phyloP scores from a whole-genome alignment of 2,329 filamentous ascomycete species.

The Fusarium nematophilum region DNA sequence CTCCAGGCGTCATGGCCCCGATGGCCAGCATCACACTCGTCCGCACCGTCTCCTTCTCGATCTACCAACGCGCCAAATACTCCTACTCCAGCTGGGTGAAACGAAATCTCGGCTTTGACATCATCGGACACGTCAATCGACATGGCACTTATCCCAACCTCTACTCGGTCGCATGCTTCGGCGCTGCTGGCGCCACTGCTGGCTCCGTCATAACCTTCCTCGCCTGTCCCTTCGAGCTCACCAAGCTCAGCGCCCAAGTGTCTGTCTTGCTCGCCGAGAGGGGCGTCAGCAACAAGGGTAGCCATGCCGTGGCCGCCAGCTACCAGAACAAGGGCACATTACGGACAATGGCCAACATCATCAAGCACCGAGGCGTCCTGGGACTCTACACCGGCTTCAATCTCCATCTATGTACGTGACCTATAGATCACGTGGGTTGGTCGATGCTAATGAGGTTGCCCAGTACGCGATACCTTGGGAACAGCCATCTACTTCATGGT shows the following conservation, averaged over 20 bases:
- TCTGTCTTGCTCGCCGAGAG: constrained; percentile 77
- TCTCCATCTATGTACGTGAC: constrained; percentile 76
- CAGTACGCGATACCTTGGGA: constrained; percentile 84
- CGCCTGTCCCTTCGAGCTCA: constrained; percentile 89
- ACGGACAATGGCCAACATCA: constrained; percentile 79
- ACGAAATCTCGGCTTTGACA: constrained; percentile 73
- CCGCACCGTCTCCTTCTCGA: constrained; percentile 81
- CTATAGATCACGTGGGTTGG: not conserved
- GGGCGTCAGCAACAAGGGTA: constrained; percentile 53
- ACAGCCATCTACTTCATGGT: constrained; percentile 90
- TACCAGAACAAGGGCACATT: constrained; percentile 84
- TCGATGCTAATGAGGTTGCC: constrained; percentile 10
- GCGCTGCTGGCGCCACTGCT: constrained; percentile 80
- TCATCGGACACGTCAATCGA: constrained; percentile 77
- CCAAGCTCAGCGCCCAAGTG: constrained; percentile 89
- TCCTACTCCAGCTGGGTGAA: constrained; percentile 77
- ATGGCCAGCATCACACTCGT: constrained; percentile 82
- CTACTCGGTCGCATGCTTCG: constrained; percentile 81
- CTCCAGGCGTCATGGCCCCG: constrained; percentile 78
- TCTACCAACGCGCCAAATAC: constrained; percentile 83
- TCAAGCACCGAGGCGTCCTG: constrained; percentile 76
- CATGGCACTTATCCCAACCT: constrained; percentile 77
- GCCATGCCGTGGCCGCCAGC: constrained; percentile 71
- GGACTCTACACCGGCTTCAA: constrained; percentile 86
- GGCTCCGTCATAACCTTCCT: constrained; percentile 83